These are phyloP conservation scores for Lyophyllum decastes DNA, from an alignment of 768 basidiomycete species.

Conservation along the genomic window DNA sequence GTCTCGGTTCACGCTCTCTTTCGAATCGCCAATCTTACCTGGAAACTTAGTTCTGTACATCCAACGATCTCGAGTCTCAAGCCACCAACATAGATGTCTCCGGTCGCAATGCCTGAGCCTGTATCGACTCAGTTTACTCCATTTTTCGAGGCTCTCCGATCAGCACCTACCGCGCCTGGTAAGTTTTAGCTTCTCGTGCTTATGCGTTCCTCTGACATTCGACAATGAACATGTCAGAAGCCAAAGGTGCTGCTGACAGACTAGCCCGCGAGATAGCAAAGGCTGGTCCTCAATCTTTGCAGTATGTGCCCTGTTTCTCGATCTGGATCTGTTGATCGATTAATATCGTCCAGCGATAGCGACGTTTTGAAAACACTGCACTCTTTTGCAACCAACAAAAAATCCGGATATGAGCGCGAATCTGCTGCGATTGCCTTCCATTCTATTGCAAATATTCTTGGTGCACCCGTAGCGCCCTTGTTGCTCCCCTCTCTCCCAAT, in stretches of 20 bases:
- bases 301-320: conserved; percentile 37
- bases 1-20: not conserved
- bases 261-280: conserved; percentile 73
- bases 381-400: conserved; percentile 75
- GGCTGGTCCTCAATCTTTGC: conserved; percentile 59
- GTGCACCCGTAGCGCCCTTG: conserved; percentile 69
- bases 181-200: conserved; percentile 10
- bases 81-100: conserved; percentile 44
- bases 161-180: conserved; percentile 68
- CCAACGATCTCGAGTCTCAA: conserved; percentile 22
- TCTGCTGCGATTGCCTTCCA: conserved; percentile 82
- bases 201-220: conserved; percentile 6
- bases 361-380: conserved; percentile 66
- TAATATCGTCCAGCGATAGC: conserved; percentile 46
- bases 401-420: conserved; percentile 87
- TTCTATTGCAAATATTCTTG: conserved; percentile 70
- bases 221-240: conserved; percentile 51
- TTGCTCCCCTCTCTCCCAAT: conserved; percentile 76
- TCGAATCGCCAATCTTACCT: conserved; percentile 5
- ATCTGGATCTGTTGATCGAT: not conserved
- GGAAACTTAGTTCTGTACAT: conserved; percentile 23
- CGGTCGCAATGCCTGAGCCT: conserved; percentile 49
- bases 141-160: conserved; percentile 51
- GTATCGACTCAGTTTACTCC: conserved; percentile 44
- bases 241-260: conserved; percentile 81